Evolutionary conservation across 129 eudicot species (phyloP), one percentile per base, ranked within the genome.

Genomic region (Arctium lappa): DNA sequence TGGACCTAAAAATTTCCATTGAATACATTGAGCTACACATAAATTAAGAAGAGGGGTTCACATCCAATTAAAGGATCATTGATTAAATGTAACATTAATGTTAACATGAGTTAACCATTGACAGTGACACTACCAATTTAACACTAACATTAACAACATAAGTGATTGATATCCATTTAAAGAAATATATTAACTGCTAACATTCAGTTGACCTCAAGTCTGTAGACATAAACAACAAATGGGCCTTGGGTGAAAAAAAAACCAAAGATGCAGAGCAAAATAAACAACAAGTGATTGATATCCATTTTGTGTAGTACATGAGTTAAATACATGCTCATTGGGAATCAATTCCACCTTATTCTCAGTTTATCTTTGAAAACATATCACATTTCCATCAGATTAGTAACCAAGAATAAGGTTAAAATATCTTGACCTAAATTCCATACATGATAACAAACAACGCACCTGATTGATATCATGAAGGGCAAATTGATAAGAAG

Each of bases 361-460:
- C 22, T 15, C 65, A 15, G 65, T 53, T 53, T 53, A 53, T 53
- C 27, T 53, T 53, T 53, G 65, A 53, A 42, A 15, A 53, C 65
- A 53, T 74, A 3, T 22, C 78, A 22, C 63, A 74, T 42, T 40
- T 48, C 15, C 15, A 71, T 44, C 2, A 39, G 38, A 32, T 33
- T 7, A 80, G 8, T 56, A 70, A 80, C 39, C 71, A 22, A 9
- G 37, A 80, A 53, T 13, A 80, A 46, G 22, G 68, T 70, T 79
- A 79, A 44, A 40, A 53, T 53, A 53, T 53, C 27, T 53, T 53
- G 27, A 27, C 65, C 65, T 15, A 53, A 53, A 53, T 53, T 53
- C 15, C 27, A 15, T 15, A 53, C 7, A 53, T 53, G 22, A 53
- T 53, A 15, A 53, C 7, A 53, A 16, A 53, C 1, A 53, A 53